Conservation (phyloP, 1,139 yeast species). For the Pichia sp. region DNA sequence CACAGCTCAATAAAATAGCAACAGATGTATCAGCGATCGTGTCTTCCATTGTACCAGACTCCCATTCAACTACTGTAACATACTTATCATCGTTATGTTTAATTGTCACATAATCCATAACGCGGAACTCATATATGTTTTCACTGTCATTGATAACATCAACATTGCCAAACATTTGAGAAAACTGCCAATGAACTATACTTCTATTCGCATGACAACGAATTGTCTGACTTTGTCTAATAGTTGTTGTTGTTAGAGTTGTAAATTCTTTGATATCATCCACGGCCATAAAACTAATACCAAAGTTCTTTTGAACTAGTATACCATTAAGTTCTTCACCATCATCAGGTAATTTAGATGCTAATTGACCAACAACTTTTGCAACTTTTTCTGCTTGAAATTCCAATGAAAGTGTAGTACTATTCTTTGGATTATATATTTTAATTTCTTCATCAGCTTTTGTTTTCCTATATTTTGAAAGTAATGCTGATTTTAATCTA, state of each 20-base stretch:
- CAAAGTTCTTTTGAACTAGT: conserved; percentile 85
- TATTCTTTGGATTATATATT: conserved; percentile 87
- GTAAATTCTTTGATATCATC: conserved; percentile 87
- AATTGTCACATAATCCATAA: conserved; percentile 38
- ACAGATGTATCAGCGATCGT: conserved; percentile 91
- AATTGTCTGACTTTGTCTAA: conserved; percentile 73
- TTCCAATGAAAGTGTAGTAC: conserved; percentile 68
- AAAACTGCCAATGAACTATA: conserved; percentile 78
- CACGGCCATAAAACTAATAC: conserved; percentile 70
- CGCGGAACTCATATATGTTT: conserved; percentile 32
- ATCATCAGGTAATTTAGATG: conserved; percentile 39
- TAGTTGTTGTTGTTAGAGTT: conserved; percentile 76
- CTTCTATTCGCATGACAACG: conserved; percentile 76
- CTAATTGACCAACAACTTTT: conserved; percentile 73
- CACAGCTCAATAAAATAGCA: conserved; percentile 85
- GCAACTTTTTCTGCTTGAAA: conserved; percentile 84
- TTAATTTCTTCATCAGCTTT: conserved; percentile 89
- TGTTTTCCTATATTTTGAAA: conserved; percentile 75
- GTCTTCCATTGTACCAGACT: conserved; percentile 82
- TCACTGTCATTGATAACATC: conserved; percentile 58
- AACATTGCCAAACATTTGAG: conserved; percentile 91
- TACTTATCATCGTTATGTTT: conserved; percentile 39
- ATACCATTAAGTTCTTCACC: conserved; percentile 67
- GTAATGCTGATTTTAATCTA: conserved; percentile 81
- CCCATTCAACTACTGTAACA: conserved; percentile 75